These are phyloP conservation scores for Calonectria pseudoturangicola DNA, from an alignment of 2,329 filamentous ascomycete genomes.

Conservation along the genomic window DNA sequence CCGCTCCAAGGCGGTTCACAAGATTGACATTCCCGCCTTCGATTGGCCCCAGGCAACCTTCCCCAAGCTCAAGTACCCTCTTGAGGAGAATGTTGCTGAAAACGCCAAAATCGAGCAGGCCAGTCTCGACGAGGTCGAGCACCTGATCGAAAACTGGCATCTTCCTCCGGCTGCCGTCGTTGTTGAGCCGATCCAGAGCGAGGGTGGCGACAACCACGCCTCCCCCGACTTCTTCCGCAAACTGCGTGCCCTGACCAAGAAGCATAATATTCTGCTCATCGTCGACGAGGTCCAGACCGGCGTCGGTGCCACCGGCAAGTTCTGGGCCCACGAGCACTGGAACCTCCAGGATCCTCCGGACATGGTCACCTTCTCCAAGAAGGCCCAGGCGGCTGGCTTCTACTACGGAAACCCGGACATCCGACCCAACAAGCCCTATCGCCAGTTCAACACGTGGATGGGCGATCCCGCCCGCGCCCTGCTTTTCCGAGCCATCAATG, in stretches of 20 bases:
- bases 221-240: conserved; percentile 90
- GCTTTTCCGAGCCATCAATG: conserved; percentile 89
- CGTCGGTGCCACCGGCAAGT: conserved; percentile 92
- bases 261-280: conserved; percentile 87
- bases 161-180: conserved; percentile 87
- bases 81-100: conserved; percentile 85
- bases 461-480: conserved; percentile 90
- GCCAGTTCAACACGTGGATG: conserved; percentile 99
- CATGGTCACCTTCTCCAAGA: conserved; percentile 97
- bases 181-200: conserved; percentile 93
- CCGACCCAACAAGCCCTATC: conserved; percentile 93
- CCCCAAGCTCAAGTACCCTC: conserved; percentile 89
- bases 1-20: conserved; percentile 94
- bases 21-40: conserved; percentile 94
- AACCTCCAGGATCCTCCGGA: conserved; percentile 85
- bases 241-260: conserved; percentile 85
- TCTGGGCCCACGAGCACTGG: conserved; percentile 99
- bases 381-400: conserved; percentile 94
- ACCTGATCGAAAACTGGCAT: conserved; percentile 86
- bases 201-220: conserved; percentile 96
- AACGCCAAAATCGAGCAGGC: conserved; percentile 89
- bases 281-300: conserved; percentile 97
- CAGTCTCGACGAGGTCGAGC: conserved; percentile 88
- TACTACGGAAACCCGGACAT: conserved; percentile 89
- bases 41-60: conserved; percentile 96